Conservation (phyloP, 202 grass and related monocot genomes). For the Thinopyrum obtusiflorum region DNA sequence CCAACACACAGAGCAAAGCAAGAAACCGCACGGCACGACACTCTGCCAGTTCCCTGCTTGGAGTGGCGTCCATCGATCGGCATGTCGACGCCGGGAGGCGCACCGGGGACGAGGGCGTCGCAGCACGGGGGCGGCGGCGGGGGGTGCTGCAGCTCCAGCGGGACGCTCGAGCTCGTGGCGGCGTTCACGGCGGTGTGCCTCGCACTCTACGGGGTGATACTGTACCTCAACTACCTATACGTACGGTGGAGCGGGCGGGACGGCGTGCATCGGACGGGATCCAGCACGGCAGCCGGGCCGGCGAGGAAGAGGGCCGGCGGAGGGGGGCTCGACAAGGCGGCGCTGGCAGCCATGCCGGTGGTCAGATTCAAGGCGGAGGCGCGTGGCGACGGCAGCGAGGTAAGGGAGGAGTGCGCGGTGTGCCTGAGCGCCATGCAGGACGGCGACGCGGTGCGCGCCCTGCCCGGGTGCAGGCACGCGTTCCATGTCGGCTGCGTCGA, state of each 20-base stretch:
- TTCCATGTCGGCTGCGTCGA: constrained; percentile 74
- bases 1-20: neutral
- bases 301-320: neutral
- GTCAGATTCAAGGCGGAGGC: constrained; percentile 39
- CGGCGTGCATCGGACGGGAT: constrained; percentile 38
- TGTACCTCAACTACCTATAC: constrained; percentile 66
- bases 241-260: constrained; percentile 50
- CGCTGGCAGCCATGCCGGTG: constrained; percentile 55
- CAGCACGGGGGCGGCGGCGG: neutral
- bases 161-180: constrained; percentile 54
- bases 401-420: constrained; percentile 56
- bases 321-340: constrained; percentile 34
- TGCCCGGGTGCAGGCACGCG: constrained; percentile 69
- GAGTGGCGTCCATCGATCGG: neutral
- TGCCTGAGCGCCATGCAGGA: constrained; percentile 76
- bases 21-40: constrained; percentile 2
- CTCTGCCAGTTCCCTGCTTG: neutral
- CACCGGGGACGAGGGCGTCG: neutral
- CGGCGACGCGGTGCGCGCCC: constrained; percentile 67
- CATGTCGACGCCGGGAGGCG: neutral
- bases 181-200: constrained; percentile 63
- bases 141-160: constrained; percentile 39
- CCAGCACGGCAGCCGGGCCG: neutral
- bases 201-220: constrained; percentile 46
- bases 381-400: neutral